phyloP scores from a whole-genome alignment of 1,284 basidiomycete species.

The Ganoderma meredithae region DNA sequence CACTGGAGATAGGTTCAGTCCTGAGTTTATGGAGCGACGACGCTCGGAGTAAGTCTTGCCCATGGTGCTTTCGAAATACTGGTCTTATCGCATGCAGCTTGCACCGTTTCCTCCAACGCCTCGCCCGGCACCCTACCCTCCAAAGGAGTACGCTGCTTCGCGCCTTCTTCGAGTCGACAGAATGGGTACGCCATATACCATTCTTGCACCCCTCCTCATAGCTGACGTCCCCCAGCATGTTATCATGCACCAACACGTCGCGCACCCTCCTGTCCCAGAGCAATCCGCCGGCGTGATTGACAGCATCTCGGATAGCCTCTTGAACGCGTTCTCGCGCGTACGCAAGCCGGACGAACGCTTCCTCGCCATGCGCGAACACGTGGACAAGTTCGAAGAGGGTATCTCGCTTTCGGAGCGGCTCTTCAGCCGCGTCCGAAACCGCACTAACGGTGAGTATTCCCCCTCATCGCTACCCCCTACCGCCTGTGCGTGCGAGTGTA shows the following conservation, averaged over 20 bases:
- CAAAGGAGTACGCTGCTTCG: conserved; percentile 89
- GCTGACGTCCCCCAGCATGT: conserved; percentile 70
- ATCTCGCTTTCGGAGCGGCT: conserved; percentile 83
- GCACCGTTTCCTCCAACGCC: conserved; percentile 90
- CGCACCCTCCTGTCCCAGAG: conserved; percentile 86
- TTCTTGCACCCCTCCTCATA: conserved; percentile 14
- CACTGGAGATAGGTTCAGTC: conserved; percentile 95
- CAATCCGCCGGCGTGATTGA: conserved; percentile 86
- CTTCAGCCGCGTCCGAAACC: conserved; percentile 75
- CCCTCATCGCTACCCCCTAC: conserved; percentile 33
- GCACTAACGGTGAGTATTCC: conserved; percentile 83
- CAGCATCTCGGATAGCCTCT: conserved; percentile 92
- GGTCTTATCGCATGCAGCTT: conserved; percentile 59
- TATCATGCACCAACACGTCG: conserved; percentile 93
- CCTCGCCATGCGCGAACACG: conserved; percentile 86
- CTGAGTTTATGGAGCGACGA: conserved; percentile 95
- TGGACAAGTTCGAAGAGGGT: conserved; percentile 96
- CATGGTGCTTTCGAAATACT: conserved; percentile 15
- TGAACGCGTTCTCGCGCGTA: conserved; percentile 95
- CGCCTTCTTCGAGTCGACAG: conserved; percentile 94
- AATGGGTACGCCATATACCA: conserved; percentile 81
- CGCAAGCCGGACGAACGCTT: conserved; percentile 98
- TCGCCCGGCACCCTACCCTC: conserved; percentile 94
- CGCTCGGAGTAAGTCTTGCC: conserved; percentile 77
- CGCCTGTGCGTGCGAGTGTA: conserved; percentile 44